Percentiles rank a stretch among this genome's conserved stretches.
Evolutionary conservation across 1,284 basidiomycete genomes (phyloP).

Genomic region (Phenoliferia sp.): DNA sequence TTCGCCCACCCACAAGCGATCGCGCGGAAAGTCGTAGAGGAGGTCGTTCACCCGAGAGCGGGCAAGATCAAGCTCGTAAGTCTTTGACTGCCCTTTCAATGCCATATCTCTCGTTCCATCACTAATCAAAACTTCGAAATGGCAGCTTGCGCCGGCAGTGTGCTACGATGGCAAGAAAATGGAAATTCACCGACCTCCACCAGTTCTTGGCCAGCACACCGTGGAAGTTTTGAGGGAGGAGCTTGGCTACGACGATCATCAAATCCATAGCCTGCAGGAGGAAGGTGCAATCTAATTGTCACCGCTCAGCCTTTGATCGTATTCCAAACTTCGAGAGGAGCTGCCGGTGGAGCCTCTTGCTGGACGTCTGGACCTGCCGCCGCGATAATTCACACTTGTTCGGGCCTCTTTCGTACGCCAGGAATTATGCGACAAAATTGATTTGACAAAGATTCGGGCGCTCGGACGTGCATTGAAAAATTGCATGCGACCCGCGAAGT

Average conservation of each 20-base stretch:
- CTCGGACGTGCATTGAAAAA: too few species aligned
- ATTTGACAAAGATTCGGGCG: too few species aligned
- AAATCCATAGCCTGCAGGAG: constrained; percentile 54
- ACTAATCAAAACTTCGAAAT: neutral
- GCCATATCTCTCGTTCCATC: neutral
- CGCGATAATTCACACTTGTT: too few species aligned
- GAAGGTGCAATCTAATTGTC: constrained; percentile 51
- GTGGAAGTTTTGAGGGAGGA: constrained; percentile 49
- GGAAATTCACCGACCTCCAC: constrained; percentile 64
- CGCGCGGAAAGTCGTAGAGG: constrained; percentile 57
- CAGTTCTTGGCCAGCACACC: constrained; percentile 48
- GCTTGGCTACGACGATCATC: constrained; percentile 58
- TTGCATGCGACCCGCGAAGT: too few species aligned
- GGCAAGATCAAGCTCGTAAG: constrained; percentile 66
- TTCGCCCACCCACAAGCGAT: constrained; percentile 85
- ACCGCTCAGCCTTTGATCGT: too few species aligned
- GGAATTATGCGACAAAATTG: too few species aligned
- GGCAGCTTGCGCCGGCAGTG: constrained; percentile 69
- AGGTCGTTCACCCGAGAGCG: constrained; percentile 50
- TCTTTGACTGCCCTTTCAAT: too few species aligned
- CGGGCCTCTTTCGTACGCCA: too few species aligned
- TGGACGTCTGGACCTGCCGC: too few species aligned
- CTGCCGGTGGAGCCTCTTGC: too few species aligned
- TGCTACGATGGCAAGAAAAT: constrained; percentile 73
- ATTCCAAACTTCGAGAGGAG: too few species aligned